These are phyloP conservation scores for Nigrograna mackinnonii DNA, from an alignment of 2,329 filamentous ascomycete genomes.

Conservation along the genomic window DNA sequence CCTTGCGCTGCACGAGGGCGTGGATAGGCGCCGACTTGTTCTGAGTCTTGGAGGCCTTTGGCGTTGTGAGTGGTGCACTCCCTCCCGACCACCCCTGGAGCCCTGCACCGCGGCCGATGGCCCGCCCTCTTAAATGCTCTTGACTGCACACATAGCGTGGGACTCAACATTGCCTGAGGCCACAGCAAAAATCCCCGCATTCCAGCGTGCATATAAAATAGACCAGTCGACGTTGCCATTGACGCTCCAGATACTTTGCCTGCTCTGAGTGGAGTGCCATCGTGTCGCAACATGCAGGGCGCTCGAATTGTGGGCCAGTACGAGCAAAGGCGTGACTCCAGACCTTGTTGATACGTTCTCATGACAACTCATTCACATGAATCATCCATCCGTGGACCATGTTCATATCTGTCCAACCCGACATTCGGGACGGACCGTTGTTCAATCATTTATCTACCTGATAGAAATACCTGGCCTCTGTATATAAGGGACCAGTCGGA, in stretches of 20 bases:
- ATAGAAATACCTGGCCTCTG: no score
- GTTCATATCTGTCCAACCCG: no score
- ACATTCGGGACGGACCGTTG: no score
- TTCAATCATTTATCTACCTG: no score
- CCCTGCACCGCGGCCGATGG: no score
- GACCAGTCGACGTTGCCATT: constrained; percentile 10
- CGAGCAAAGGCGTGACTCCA: no score
- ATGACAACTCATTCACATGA: no score
- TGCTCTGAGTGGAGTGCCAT: neutral
- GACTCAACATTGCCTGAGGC: constrained; percentile 14
- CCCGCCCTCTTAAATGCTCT: constrained; percentile 4
- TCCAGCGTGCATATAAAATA: constrained; percentile 20
- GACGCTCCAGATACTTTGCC: neutral
- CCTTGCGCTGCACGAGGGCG: constrained; percentile 23
- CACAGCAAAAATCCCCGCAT: constrained; percentile 23
- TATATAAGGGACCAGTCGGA: no score
- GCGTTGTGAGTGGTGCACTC: constrained; percentile 23
- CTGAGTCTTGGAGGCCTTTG: constrained; percentile 24
- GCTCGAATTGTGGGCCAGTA: neutral
- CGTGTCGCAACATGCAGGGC: neutral
- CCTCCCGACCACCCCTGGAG: neutral
- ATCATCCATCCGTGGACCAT: no score
- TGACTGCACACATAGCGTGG: constrained; percentile 19
- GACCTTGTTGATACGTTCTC: no score
- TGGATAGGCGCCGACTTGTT: constrained; percentile 28